Evolutionary conservation across 805 yeast species (phyloP), one percentile per base, ranked within the genome.

Genomic region (Pichia pseudocactophila): DNA sequence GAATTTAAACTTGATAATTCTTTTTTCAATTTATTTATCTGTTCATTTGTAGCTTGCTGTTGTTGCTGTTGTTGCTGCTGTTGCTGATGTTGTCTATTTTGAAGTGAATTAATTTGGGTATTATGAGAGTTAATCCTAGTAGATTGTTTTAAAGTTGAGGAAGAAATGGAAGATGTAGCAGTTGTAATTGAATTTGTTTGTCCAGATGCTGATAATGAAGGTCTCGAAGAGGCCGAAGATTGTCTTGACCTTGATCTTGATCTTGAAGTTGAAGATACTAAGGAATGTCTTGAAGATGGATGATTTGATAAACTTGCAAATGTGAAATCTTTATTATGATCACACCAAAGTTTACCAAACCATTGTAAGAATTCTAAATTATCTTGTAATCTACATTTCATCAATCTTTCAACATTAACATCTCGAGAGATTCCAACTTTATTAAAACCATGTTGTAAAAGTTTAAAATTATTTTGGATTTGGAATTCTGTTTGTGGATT

Each of bases 301-400:
- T 35, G 37, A 9, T 40, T 20, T 7, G 40, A 30, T 3, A 17
- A 3, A 13, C 30, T 8, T 26, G 34, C 30, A 13, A 43, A 42
- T 12, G 38, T 33, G 4, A 42, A 42, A 7, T 42, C 43, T 27
- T 40, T 44, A 28, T 40, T 41, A 8, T 37, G 20, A 41, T 83
- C 90, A 48, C 71, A 69, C 97, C 97, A 90, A 54, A 69, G 80
- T 54, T 73, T 74, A 56, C 84, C 80, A 55, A 87, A 70, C 96
- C 96, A 92, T 64, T 92, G 99, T 49, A 89, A 66, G 54, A 92
- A 83, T 64, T 89, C 97, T 54, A 92, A 71, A 61, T 92, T 92
- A 57, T 90, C 97, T 61, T 92, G 98, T 52, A 92, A 75, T 55
- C 84, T 71, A 66, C 97, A 92, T 62, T 85, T 86, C 59, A 84